Conservation (phyloP, 106 monocot species). For the Acorus gramineus region DNA sequence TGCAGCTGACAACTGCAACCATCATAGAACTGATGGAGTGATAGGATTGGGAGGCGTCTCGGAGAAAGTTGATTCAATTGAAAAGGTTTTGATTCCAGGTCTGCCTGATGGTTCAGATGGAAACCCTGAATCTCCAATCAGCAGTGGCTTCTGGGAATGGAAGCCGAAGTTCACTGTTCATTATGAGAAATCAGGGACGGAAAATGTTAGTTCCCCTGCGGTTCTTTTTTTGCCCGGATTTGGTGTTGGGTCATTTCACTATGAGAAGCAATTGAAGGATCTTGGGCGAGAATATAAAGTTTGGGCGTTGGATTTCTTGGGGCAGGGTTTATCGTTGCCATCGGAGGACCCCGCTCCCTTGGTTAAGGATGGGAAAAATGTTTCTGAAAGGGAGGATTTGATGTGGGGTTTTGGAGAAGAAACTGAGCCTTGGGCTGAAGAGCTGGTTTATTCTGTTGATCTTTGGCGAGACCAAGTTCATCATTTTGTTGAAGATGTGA, state of each 20-base stretch:
- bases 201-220: constrained; percentile 49
- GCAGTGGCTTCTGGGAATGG: constrained; percentile 76
- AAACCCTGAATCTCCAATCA: constrained; percentile 28
- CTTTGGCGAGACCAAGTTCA: constrained; percentile 86
- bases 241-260: constrained; percentile 90
- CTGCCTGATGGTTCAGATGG: constrained; percentile 34
- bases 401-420: constrained; percentile 87
- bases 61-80: constrained; percentile 16
- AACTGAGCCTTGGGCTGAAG: constrained; percentile 74
- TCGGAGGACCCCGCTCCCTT: constrained; percentile 62
- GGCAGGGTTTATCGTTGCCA: constrained; percentile 86
- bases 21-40: constrained; percentile 25
- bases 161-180: constrained; percentile 77
- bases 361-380: neutral
- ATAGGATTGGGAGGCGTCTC: constrained; percentile 17
- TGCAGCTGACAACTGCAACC: constrained; percentile 3
- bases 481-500: constrained; percentile 81
- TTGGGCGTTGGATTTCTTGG: constrained; percentile 89
- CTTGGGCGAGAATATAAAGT: constrained; percentile 79
- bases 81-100: constrained; percentile 39
- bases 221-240: constrained; percentile 90
- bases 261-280: constrained; percentile 91
- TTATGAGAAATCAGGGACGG: constrained; percentile 70
- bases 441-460: constrained; percentile 79
- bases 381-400: neutral